Percentiles rank a stretch among this genome's conserved stretches.
Conservation (phyloP, 179 eudicot species). For the Heliamphora pulchella region DNA sequence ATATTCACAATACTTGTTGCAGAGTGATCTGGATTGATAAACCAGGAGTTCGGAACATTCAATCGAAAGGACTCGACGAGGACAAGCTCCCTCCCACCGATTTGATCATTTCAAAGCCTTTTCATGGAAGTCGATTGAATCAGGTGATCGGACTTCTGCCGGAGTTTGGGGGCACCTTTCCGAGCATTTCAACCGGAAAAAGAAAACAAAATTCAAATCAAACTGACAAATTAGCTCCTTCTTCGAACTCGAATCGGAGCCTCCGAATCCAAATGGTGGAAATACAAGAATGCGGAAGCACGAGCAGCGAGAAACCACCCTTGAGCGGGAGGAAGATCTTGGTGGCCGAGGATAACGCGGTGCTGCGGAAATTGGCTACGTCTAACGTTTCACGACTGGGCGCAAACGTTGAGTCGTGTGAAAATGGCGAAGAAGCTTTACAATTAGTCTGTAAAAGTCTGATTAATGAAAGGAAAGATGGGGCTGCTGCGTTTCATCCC, state of each 20-base stretch:
- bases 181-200: slow-evolving; percentile 5
- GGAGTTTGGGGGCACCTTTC: slow-evolving; percentile 51
- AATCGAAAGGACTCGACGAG: slow-evolving; percentile 37
- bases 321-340: slow-evolving; percentile 44
- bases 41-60: slow-evolving; percentile 32
- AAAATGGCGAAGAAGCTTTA: slow-evolving; percentile 45
- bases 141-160: slow-evolving; percentile 51
- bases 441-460: slow-evolving; percentile 31
- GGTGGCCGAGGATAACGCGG: slow-evolving; percentile 40
- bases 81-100: slow-evolving; percentile 48
- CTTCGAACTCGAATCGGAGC: too few species aligned
- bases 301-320: slow-evolving; percentile 20
- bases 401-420: slow-evolving; percentile 29
- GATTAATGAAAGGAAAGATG: slow-evolving; percentile 14
- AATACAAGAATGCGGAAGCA: slow-evolving; percentile 9
- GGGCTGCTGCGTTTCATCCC: slow-evolving; percentile 26
- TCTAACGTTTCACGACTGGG: slow-evolving; percentile 28
- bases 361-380: slow-evolving; percentile 22
- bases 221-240: not conserved
- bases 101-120: slow-evolving; percentile 50
- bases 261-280: not conserved
- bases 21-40: slow-evolving; percentile 70
- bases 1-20: slow-evolving; percentile 23
- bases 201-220: slow-evolving; percentile 3
- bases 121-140: slow-evolving; percentile 62